Percentiles rank a stretch among this genome's conserved stretches.
phyloP scores from a whole-genome alignment of 2,329 filamentous ascomycete species.

The Capronia americana region DNA sequence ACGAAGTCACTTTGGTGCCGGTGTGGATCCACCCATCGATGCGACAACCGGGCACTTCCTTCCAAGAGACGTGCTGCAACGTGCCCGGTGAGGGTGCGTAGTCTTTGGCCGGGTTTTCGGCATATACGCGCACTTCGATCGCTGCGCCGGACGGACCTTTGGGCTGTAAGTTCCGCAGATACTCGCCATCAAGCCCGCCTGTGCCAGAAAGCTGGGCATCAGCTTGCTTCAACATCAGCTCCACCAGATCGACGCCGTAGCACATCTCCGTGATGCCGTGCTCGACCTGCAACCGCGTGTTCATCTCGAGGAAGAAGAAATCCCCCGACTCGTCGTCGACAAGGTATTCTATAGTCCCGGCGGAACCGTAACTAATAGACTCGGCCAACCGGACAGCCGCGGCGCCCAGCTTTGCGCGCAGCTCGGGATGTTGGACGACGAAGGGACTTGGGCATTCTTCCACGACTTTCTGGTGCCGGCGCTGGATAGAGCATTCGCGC shows the following conservation, averaged over 20 bases:
- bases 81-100: conserved; percentile 66
- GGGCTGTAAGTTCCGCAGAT: conserved; percentile 53
- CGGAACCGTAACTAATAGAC: conserved; percentile 73
- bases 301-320: conserved; percentile 73
- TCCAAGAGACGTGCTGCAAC: conserved; percentile 64
- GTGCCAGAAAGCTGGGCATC: conserved; percentile 56
- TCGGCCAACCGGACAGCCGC: conserved; percentile 72
- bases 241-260: conserved; percentile 61
- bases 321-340: conserved; percentile 80
- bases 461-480: conserved; percentile 87
- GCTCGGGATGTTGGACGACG: conserved; percentile 59
- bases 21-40: conserved; percentile 70
- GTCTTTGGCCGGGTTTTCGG: conserved; percentile 64
- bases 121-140: conserved; percentile 63
- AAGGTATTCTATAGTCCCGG: conserved; percentile 89
- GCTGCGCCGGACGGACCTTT: conserved; percentile 54
- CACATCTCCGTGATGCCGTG: conserved; percentile 65
- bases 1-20: conserved; percentile 62
- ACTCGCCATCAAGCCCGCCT: conserved; percentile 51
- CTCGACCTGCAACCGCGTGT: conserved; percentile 64
- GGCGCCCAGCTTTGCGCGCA: conserved; percentile 67
- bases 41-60: conserved; percentile 55
- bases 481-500: conserved; percentile 85
- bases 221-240: conserved; percentile 63
- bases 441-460: conserved; percentile 87